phyloP scores from a whole-genome alignment of 2,329 filamentous ascomycete species.

The Hymenoscyphus fraxineus region DNA sequence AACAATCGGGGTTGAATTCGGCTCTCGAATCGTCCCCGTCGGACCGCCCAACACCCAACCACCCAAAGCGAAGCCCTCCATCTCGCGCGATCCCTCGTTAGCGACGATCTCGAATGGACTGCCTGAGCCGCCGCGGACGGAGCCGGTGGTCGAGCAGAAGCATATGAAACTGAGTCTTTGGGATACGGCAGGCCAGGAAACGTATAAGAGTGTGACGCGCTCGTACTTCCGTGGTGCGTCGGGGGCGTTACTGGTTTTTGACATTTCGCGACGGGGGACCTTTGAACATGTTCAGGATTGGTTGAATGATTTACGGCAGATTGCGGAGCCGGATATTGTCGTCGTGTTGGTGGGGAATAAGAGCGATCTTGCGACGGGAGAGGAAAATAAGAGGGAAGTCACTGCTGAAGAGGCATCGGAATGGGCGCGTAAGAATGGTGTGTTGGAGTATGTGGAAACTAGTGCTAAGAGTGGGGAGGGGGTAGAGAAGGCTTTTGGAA shows the following conservation, averaged over 20 bases:
- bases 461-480: conserved; percentile 93
- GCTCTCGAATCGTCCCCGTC: conserved; percentile 86
- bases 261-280: conserved; percentile 80
- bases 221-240: conserved; percentile 70
- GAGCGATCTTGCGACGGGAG: conserved; percentile 64
- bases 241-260: conserved; percentile 83
- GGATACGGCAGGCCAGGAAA: conserved; percentile 96
- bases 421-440: conserved; percentile 81
- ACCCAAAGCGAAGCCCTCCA: conserved; percentile 47
- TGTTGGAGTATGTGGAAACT: conserved; percentile 93
- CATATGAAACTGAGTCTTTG: conserved; percentile 93
- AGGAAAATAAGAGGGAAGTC: conserved; percentile 70
- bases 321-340: conserved; percentile 92
- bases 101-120: conserved; percentile 41
- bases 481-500: conserved; percentile 87
- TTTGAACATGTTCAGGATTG: conserved; percentile 88
- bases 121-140: conserved; percentile 47
- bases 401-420: conserved; percentile 78
- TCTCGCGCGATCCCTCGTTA: conserved; percentile 25
- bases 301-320: conserved; percentile 89
- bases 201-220: conserved; percentile 92
- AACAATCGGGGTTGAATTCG: conserved; percentile 97
- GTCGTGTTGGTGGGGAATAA: conserved; percentile 97
- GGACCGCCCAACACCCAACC: conserved; percentile 64
- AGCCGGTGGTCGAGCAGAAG: conserved; percentile 47